A percentile compares a stretch with the other conserved stretches of the same genome.
Evolutionary conservation across 176 grass and related monocot genomes (phyloP).

Genomic region (Calamus simplicifolius): DNA sequence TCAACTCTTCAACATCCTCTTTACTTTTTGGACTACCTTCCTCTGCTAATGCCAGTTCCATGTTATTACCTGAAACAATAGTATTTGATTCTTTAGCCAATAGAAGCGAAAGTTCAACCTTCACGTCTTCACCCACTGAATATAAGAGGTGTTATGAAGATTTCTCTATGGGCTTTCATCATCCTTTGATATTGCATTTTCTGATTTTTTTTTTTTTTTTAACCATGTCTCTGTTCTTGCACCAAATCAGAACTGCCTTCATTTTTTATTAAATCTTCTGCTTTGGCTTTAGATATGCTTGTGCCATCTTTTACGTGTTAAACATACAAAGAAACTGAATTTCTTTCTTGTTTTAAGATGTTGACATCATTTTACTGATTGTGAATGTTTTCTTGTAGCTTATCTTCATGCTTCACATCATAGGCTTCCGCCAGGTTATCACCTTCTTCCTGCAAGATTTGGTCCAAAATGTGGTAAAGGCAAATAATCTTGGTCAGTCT

Average conservation of each 20-base stretch:
- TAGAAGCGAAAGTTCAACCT: slow-evolving; percentile 19
- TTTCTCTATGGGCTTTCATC: slow-evolving; percentile 19
- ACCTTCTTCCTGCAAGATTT: slow-evolving; percentile 43
- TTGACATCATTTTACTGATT: slow-evolving; percentile 6
- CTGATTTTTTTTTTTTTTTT: slow-evolving; percentile 5
- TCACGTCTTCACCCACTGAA: slow-evolving; percentile 17
- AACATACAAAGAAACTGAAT: background rate
- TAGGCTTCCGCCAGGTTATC: slow-evolving; percentile 12
- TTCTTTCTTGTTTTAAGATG: slow-evolving; percentile 33
- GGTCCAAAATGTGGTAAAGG: slow-evolving; percentile 48
- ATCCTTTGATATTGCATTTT: slow-evolving; percentile 20
- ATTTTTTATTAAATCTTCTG: slow-evolving; percentile 17
- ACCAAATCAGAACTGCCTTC: slow-evolving; percentile 25
- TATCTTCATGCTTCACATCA: slow-evolving; percentile 25
- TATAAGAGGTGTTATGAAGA: slow-evolving; percentile 16
- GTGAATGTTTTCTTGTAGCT: slow-evolving; percentile 29
- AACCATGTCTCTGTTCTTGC: slow-evolving; percentile 22
- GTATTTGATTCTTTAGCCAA: too few relatives aligned
- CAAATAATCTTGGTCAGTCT: slow-evolving; percentile 44
- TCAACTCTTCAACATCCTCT: slow-evolving; percentile 20
- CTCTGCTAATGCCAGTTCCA: slow-evolving; percentile 20
- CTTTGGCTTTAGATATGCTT: slow-evolving; percentile 21
- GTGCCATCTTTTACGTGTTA: slow-evolving; percentile 25
- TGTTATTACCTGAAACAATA: too few relatives aligned
- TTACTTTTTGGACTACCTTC: slow-evolving; percentile 12